phyloP scores from a whole-genome alignment of 2,329 filamentous ascomycete genomes.

The Orbilia javanica region DNA sequence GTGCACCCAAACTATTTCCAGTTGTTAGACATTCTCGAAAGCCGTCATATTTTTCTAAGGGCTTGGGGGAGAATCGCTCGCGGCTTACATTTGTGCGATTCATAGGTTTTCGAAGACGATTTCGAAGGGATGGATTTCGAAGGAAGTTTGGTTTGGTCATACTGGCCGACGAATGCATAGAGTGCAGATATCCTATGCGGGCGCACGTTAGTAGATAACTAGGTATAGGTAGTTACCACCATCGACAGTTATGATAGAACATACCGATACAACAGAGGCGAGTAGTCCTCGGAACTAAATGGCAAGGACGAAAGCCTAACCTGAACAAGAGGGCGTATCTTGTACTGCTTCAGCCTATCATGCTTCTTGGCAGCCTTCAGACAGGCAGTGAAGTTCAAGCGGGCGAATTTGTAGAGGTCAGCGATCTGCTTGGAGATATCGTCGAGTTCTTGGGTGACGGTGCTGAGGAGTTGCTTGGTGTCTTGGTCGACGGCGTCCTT shows the following conservation, averaged over 20 bases:
- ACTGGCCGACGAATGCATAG: constrained; percentile 93
- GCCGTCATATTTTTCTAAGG: constrained; percentile 21
- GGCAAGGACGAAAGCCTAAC: constrained; percentile 87
- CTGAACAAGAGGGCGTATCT: constrained; percentile 90
- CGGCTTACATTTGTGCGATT: constrained; percentile 83
- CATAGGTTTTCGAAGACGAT: constrained; percentile 74
- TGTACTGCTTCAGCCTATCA: constrained; percentile 88
- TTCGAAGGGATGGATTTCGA: constrained; percentile 33
- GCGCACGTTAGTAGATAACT: constrained; percentile 16
- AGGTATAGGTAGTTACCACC: no score
- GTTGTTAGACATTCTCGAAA: background rate
- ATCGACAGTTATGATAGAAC: no score
- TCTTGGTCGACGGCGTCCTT: constrained; percentile 64
- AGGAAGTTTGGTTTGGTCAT: constrained; percentile 67
- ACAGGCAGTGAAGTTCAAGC: constrained; percentile 97
- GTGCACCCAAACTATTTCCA: constrained; percentile 87
- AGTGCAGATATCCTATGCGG: constrained; percentile 80
- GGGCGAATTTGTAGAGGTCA: constrained; percentile 93
- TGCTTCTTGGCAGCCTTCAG: constrained; percentile 99
- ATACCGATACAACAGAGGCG: constrained; percentile 81
- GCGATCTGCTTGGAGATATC: constrained; percentile 88
- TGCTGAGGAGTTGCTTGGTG: constrained; percentile 65
- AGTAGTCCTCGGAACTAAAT: constrained; percentile 96
- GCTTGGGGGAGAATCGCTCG: no score
- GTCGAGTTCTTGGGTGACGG: constrained; percentile 84